These are phyloP conservation scores for Podospora pseudopauciseta DNA, from an alignment of 495 filamentous ascomycete species.

Conservation along the genomic window DNA sequence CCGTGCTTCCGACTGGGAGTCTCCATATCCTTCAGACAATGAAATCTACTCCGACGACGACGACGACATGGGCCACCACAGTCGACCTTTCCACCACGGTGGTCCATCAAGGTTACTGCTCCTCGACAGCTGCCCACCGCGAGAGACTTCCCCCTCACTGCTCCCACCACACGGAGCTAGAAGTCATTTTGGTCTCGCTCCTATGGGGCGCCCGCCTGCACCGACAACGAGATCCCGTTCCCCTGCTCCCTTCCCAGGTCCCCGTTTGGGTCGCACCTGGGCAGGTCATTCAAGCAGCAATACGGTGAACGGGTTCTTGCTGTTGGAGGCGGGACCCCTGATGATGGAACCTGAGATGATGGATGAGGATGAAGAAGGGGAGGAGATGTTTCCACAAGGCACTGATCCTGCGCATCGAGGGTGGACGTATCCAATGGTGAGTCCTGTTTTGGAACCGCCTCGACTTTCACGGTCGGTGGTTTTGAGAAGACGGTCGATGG, in stretches of 20 bases:
- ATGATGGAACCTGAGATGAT: slow-evolving; percentile 11
- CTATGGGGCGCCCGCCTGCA: background rate
- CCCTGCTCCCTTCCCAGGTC: background rate
- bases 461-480: background rate
- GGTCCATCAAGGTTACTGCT: slow-evolving; percentile 10
- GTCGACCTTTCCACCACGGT: background rate
- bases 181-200: slow-evolving; percentile 15
- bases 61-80: slow-evolving; percentile 5
- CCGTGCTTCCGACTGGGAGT: slow-evolving; percentile 32
- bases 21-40: slow-evolving; percentile 26
- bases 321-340: slow-evolving; percentile 6
- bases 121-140: slow-evolving; percentile 12
- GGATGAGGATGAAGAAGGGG: slow-evolving; percentile 8
- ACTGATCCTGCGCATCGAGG: background rate
- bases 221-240: background rate
- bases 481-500: background rate
- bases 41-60: slow-evolving; percentile 16
- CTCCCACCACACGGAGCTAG: slow-evolving; percentile 13
- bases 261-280: background rate
- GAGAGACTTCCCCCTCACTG: slow-evolving; percentile 10
- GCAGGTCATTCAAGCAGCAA: background rate
- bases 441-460: background rate
- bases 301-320: background rate
- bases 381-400: background rate
- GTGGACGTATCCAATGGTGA: slow-evolving; percentile 6